Base-by-base conservation (phyloP, 768 basidiomycete genomes). In the Collybia mongolica region DNA sequence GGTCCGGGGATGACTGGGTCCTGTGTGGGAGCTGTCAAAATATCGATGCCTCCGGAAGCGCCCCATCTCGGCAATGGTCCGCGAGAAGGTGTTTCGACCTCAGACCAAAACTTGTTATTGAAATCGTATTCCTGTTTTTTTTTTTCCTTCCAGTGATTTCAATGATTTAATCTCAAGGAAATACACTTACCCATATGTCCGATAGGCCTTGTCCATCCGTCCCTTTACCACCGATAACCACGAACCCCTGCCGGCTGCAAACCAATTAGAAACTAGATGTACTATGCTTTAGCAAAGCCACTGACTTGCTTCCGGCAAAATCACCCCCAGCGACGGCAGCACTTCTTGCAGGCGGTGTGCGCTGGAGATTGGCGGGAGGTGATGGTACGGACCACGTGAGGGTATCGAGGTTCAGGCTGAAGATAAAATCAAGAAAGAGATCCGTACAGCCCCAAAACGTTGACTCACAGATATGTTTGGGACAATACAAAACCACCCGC, bases 271-370 rank as follows among this genome's bases (percentile, higher is more conserved):
- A 45, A 60, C 43, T 50, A 56, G 51, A 29, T 5, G 53, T 19
- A 40, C 41, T 26, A 23, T 36, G 24, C 39, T 11, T 24, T 36
- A n/a, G 22, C 22, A 28, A 46, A 39, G 57, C 23, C 36, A 78
- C 88, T 57, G 50, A 89, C 89, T 91, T 88, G 86, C 85, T 92
- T 9, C 88, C 87, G 39, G 88, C 90, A 54, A 79, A 80, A 70
- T 92, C 90, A 18, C 72, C 68, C 5, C 87, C 90, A 38, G 78
- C 70, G 36, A 90, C 60, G 23, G 85, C 81, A 36, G 79, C 77
- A 65, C 80, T 84, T 62, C 88, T 76, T 23, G 86, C 75, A 12
- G 86, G 72, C 6, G 90, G 90, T 6, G 65, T 65, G 0, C 60
- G 60, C 19, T 62, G 53, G 6, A 85, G 76, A 64, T 69, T 74